Percentiles rank a stretch among this genome's conserved stretches.
phyloP scores from a whole-genome alignment of 495 filamentous ascomycete species.

The Pseudoneurospora amorphoporcata region DNA sequence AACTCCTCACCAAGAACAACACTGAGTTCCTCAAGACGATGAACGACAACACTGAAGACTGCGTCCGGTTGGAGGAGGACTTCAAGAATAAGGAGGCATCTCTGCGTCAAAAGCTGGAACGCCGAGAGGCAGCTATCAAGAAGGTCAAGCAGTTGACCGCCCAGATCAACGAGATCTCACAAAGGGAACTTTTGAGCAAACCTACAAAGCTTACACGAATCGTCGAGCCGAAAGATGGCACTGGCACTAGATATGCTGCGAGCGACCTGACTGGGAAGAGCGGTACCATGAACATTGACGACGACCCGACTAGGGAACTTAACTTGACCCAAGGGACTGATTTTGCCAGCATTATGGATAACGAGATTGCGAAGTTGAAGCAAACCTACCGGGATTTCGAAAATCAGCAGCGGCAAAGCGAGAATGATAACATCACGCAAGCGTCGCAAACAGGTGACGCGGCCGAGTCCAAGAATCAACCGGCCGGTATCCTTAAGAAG shows the following conservation, averaged over 20 bases:
- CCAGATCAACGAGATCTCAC: constrained; percentile 23
- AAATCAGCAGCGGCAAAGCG: constrained; percentile 13
- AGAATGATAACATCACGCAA: constrained; percentile 12
- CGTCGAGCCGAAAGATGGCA: constrained; percentile 24
- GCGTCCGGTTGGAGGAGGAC: constrained; percentile 21
- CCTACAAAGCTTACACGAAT: constrained; percentile 26
- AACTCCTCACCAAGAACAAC: constrained; percentile 19
- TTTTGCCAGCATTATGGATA: constrained; percentile 31
- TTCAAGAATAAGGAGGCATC: constrained; percentile 24
- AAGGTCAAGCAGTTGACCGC: constrained; percentile 23
- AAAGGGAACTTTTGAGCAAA: constrained; percentile 23
- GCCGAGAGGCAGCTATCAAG: constrained; percentile 23
- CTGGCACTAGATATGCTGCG: constrained; percentile 1
- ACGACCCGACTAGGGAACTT: constrained; percentile 33
- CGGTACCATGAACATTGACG: constrained; percentile 20
- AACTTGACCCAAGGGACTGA: constrained; percentile 33
- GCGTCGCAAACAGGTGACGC: constrained; percentile 9
- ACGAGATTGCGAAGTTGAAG: constrained; percentile 27
- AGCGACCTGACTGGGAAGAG: constrained; percentile 21
- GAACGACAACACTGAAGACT: constrained; percentile 19
- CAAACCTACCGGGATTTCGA: constrained; percentile 26
- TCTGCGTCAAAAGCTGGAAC: constrained; percentile 23
- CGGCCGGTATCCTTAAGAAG: constrained; percentile 34
- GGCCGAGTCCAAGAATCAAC: constrained; percentile 18
- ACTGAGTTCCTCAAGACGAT: constrained; percentile 16